Evolutionary conservation across 1,284 basidiomycete species (phyloP).

Genomic region (Mycena sp.): DNA sequence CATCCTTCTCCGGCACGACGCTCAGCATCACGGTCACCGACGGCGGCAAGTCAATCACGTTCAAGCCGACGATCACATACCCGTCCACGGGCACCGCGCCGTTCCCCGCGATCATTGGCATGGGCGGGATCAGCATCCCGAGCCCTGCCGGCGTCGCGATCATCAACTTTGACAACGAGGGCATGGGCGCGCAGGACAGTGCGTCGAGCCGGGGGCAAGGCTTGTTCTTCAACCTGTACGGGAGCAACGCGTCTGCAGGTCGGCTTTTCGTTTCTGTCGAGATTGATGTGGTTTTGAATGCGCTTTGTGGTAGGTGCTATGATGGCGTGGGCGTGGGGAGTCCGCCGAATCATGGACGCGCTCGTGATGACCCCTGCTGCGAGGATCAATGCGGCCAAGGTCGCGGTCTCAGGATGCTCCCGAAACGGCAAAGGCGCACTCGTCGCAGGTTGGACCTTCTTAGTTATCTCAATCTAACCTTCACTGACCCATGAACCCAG

Average conservation of each 20-base stretch:
- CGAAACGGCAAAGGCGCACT: conserved; percentile 63
- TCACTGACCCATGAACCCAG: neutral
- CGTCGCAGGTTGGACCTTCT: conserved; percentile 16
- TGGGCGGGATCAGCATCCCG: conserved; percentile 20
- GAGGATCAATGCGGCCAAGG: conserved; percentile 54
- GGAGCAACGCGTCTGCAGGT: conserved; percentile 47
- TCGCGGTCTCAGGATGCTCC: conserved; percentile 66
- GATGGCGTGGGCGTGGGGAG: conserved; percentile 67
- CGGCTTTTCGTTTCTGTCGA: neutral
- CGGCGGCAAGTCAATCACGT: conserved; percentile 53
- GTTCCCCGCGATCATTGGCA: conserved; percentile 62
- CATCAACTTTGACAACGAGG: conserved; percentile 59
- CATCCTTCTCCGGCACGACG: conserved; percentile 51
- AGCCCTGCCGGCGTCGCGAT: conserved; percentile 38
- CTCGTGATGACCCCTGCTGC: conserved; percentile 54
- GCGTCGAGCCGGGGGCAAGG: conserved; percentile 57
- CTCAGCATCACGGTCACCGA: conserved; percentile 56
- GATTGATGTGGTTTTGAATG: neutral
- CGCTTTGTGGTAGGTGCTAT: conserved; percentile 43
- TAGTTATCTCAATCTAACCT: too few species aligned
- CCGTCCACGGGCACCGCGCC: conserved; percentile 46
- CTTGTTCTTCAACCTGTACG: conserved; percentile 64
- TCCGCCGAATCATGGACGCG: conserved; percentile 63
- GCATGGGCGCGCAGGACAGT: conserved; percentile 57
- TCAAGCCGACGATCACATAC: conserved; percentile 52